These are phyloP conservation scores for Podospora didyma DNA, from an alignment of 495 filamentous ascomycete genomes.

Conservation along the genomic window DNA sequence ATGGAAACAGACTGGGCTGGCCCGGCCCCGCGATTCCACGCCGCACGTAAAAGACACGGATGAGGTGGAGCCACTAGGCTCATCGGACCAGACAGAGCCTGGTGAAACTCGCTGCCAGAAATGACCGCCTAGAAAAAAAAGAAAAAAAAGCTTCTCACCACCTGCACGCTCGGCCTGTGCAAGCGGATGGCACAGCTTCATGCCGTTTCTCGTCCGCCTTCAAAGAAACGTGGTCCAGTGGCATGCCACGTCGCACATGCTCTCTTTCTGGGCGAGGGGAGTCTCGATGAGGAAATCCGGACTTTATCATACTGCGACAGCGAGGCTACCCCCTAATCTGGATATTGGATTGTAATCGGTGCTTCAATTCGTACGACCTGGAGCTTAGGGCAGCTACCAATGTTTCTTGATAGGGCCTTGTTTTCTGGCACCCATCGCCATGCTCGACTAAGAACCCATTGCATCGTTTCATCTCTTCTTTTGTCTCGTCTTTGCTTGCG, in stretches of 20 bases:
- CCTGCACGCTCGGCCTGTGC: not conserved
- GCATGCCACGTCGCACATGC: constrained; percentile 2
- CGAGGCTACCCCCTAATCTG: too few relatives aligned
- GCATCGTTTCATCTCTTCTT: too few relatives aligned
- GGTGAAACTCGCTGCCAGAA: not conserved
- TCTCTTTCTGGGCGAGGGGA: not conserved
- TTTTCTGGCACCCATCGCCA: too few relatives aligned
- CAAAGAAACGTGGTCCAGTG: not conserved
- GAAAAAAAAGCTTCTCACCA: not conserved
- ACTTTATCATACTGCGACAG: not conserved
- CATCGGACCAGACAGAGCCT: constrained; percentile 8
- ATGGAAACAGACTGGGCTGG: constrained; percentile 6
- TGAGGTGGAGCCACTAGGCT: constrained; percentile 17
- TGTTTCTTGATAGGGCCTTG: too few relatives aligned
- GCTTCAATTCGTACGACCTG: too few relatives aligned
- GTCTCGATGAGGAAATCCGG: constrained; percentile 16
- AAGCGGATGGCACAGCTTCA: constrained; percentile 2
- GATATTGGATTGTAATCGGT: too few relatives aligned
- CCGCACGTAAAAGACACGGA: not conserved
- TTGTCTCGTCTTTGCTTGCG: too few relatives aligned
- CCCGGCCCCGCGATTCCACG: constrained; percentile 14
- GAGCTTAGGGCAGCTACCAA: too few relatives aligned
- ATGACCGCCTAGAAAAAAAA: not conserved
- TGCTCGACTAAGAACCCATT: too few relatives aligned
- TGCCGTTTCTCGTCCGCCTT: not conserved